These are phyloP conservation scores for Annulohypoxylon nitens DNA, from an alignment of 495 filamentous ascomycete genomes.

Conservation along the genomic window DNA sequence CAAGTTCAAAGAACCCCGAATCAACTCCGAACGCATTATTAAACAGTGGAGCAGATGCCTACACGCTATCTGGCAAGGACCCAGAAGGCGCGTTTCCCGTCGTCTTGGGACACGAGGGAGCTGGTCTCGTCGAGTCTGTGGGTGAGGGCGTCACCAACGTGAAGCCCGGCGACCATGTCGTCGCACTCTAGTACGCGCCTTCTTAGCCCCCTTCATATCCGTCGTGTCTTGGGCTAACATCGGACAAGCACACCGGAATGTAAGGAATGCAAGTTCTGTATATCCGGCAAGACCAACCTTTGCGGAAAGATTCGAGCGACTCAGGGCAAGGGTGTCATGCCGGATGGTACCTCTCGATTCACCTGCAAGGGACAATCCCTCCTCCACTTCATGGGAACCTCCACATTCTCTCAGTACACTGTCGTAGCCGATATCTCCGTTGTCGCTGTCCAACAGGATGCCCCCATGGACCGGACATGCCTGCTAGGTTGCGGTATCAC, in stretches of 20 bases:
- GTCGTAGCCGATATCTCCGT: slow-evolving; percentile 99
- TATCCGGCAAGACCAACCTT: slow-evolving; percentile 98
- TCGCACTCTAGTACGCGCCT: slow-evolving; percentile 89
- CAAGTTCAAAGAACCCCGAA: slow-evolving; percentile 41
- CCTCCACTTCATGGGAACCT: slow-evolving; percentile 99
- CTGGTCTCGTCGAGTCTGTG: slow-evolving; percentile 95
- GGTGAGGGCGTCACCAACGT: slow-evolving; percentile 95
- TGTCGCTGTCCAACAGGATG: slow-evolving; percentile 88
- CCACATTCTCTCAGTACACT: slow-evolving; percentile 98
- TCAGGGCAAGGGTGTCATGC: slow-evolving; percentile 96
- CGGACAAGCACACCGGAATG: slow-evolving; percentile 88
- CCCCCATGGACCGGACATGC: slow-evolving; percentile 96
- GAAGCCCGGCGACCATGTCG: slow-evolving; percentile 91
- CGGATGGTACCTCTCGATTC: slow-evolving; percentile 96
- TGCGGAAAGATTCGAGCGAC: slow-evolving; percentile 99
- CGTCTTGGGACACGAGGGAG: slow-evolving; percentile 95
- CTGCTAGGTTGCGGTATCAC: slow-evolving; percentile 98
- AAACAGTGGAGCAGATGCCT: slow-evolving; percentile 76
- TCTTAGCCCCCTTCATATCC: slow-evolving; percentile 5
- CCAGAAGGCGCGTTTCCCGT: slow-evolving; percentile 98
- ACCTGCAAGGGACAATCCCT: slow-evolving; percentile 92
- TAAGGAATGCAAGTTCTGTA: slow-evolving; percentile 98
- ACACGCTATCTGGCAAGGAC: slow-evolving; percentile 97
- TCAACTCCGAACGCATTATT: slow-evolving; percentile 43
- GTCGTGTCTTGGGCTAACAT: slow-evolving; percentile 21